These are phyloP conservation scores for Zygosaccharomyces rouxii DNA, from an alignment of 805 yeast genomes.

Conservation along the genomic window DNA sequence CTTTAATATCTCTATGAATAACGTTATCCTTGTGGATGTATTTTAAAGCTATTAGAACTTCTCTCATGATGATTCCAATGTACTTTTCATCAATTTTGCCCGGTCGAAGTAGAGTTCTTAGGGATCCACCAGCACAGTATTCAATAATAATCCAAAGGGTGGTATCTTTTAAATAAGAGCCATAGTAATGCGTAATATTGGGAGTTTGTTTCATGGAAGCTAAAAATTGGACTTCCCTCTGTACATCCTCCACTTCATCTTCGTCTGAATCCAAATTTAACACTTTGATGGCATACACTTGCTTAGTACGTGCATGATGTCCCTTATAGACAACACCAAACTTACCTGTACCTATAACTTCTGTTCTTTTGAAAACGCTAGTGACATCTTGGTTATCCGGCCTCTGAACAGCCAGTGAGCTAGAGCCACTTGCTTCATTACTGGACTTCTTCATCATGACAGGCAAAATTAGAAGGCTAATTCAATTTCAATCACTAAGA, in stretches of 20 bases:
- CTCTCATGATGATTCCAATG: slow-evolving; percentile 80
- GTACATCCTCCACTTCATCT: slow-evolving; percentile 93
- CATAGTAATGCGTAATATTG: slow-evolving; percentile 91
- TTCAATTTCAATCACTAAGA: background rate
- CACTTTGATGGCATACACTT: slow-evolving; percentile 88
- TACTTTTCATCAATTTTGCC: slow-evolving; percentile 84
- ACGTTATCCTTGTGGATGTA: slow-evolving; percentile 86
- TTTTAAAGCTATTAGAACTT: slow-evolving; percentile 68
- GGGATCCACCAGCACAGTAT: slow-evolving; percentile 93
- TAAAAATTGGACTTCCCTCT: slow-evolving; percentile 83
- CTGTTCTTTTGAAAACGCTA: slow-evolving; percentile 66
- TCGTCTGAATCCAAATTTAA: slow-evolving; percentile 86
- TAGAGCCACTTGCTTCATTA: background rate
- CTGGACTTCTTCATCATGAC: slow-evolving; percentile 10
- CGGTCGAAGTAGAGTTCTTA: slow-evolving; percentile 77
- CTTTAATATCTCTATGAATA: slow-evolving; percentile 93
- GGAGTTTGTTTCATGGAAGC: slow-evolving; percentile 78
- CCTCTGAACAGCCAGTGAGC: background rate
- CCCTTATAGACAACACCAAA: slow-evolving; percentile 97
- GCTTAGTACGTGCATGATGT: slow-evolving; percentile 58
- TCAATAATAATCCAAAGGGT: slow-evolving; percentile 97
- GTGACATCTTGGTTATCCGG: slow-evolving; percentile 27
- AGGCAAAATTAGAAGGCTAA: background rate
- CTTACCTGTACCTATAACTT: slow-evolving; percentile 92
- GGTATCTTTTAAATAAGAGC: slow-evolving; percentile 82